These are phyloP conservation scores for Phyllosticta paracitricarpa DNA, from an alignment of 2,329 filamentous ascomycete genomes.

Conservation along the genomic window DNA sequence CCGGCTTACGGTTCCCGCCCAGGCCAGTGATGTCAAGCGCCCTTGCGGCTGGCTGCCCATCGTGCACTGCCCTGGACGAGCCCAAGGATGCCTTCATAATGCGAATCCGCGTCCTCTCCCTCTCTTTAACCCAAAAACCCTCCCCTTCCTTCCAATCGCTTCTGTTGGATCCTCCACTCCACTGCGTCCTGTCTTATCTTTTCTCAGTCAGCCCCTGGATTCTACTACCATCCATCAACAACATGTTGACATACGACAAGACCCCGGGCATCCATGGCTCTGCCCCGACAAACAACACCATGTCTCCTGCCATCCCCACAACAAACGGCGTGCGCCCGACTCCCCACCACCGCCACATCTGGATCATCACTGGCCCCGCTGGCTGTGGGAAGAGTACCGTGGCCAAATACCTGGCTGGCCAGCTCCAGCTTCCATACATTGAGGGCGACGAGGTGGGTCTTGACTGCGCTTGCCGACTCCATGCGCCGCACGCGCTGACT, in stretches of 20 bases:
- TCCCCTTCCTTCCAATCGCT: neutral
- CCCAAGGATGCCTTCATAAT: neutral
- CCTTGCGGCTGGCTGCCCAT: constrained; percentile 5
- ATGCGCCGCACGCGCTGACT: constrained; percentile 1
- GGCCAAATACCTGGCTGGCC: constrained; percentile 35
- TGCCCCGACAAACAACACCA: constrained; percentile 1
- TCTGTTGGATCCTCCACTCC: neutral
- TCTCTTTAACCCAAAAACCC: constrained; percentile 3
- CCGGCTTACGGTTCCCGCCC: constrained; percentile 4
- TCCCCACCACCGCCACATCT: constrained; percentile 36
- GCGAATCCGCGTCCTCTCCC: constrained; percentile 3
- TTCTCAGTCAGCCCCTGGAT: neutral
- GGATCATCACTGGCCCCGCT: constrained; percentile 43
- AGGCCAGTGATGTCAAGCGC: constrained; percentile 9
- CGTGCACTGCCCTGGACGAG: constrained; percentile 1
- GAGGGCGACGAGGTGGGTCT: constrained; percentile 41
- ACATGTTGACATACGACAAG: constrained; percentile 14
- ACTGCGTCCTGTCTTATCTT: neutral
- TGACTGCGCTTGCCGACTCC: neutral
- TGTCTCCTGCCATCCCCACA: constrained; percentile 5
- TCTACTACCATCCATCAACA: neutral
- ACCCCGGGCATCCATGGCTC: constrained; percentile 9
- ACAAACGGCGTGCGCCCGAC: constrained; percentile 12
- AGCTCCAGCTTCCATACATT: constrained; percentile 36
- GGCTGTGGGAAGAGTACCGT: constrained; percentile 46